Percentiles rank a stretch among this genome's conserved stretches.
These are phyloP conservation scores for Coniochaeta pulveracea DNA, from an alignment of 2,329 filamentous ascomycete species.

Conservation along the genomic window DNA sequence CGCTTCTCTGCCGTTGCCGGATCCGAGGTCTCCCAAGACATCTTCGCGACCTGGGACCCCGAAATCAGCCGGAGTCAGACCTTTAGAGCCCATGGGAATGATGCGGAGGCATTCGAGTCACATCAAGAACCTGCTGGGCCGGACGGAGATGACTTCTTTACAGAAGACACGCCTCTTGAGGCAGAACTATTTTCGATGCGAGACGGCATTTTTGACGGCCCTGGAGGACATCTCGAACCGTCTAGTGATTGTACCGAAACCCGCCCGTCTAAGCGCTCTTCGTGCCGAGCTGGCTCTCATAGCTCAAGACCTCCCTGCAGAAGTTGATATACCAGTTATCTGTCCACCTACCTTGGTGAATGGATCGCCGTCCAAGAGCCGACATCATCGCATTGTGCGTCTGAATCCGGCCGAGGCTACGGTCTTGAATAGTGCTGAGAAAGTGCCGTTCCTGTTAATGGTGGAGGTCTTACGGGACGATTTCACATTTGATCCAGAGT, in stretches of 20 bases:
- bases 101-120: slow-evolving; percentile 48
- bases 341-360: slow-evolving; percentile 65
- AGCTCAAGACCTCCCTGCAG: slow-evolving; percentile 68
- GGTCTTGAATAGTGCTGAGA: slow-evolving; percentile 76
- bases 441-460: slow-evolving; percentile 78
- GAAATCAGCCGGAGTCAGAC: slow-evolving; percentile 40
- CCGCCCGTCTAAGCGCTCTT: slow-evolving; percentile 68
- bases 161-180: slow-evolving; percentile 65
- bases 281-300: slow-evolving; percentile 73
- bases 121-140: slow-evolving; percentile 42
- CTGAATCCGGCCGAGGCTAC: slow-evolving; percentile 77
- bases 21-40: slow-evolving; percentile 40
- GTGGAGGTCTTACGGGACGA: slow-evolving; percentile 73
- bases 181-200: slow-evolving; percentile 73
- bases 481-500: slow-evolving; percentile 71
- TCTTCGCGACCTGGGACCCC: slow-evolving; percentile 46
- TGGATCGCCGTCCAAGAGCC: slow-evolving; percentile 62
- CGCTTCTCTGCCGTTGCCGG: slow-evolving; percentile 55
- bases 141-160: slow-evolving; percentile 48
- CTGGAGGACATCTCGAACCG: slow-evolving; percentile 77
- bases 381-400: slow-evolving; percentile 72
- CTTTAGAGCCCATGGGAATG: slow-evolving; percentile 33
- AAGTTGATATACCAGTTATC: slow-evolving; percentile 74
- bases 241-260: slow-evolving; percentile 72
- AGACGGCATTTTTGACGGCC: slow-evolving; percentile 71